Evolutionary conservation across 805 yeast species (phyloP).

Genomic region (Candida boidinii): DNA sequence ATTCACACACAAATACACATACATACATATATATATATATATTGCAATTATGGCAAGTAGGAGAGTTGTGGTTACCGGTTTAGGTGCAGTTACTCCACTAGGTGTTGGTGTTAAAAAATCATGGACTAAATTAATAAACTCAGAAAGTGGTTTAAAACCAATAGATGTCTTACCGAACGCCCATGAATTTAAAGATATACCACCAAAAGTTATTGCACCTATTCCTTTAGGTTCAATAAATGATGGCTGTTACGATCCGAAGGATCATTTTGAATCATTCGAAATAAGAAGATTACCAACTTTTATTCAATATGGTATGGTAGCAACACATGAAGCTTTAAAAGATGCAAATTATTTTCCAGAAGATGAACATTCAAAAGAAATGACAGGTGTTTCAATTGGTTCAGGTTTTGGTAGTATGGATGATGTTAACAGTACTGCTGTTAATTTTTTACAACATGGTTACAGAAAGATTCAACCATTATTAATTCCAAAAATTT

Average conservation of each 20-base stretch:
- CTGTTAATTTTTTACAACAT: slow-evolving; percentile 36
- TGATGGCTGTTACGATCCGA: slow-evolving; percentile 44
- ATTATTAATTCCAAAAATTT: slow-evolving; percentile 70
- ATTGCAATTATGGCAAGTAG: slow-evolving; percentile 10
- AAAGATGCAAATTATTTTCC: slow-evolving; percentile 53
- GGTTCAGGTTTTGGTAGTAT: slow-evolving; percentile 93
- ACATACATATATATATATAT: not conserved
- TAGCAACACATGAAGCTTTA: slow-evolving; percentile 73
- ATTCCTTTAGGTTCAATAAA: slow-evolving; percentile 38
- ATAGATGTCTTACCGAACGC: slow-evolving; percentile 36
- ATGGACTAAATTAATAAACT: slow-evolving; percentile 46
- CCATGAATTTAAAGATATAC: slow-evolving; percentile 42
- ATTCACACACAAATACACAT: not conserved
- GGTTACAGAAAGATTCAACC: slow-evolving; percentile 77
- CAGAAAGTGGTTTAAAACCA: slow-evolving; percentile 52
- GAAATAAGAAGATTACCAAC: slow-evolving; percentile 57
- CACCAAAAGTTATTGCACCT: slow-evolving; percentile 68
- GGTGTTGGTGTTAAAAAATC: slow-evolving; percentile 56
- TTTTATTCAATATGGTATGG: slow-evolving; percentile 72
- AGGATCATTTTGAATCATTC: slow-evolving; percentile 36
- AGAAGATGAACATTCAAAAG: slow-evolving; percentile 22
- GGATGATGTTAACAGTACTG: slow-evolving; percentile 58
- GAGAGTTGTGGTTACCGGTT: slow-evolving; percentile 87
- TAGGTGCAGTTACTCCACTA: slow-evolving; percentile 80
- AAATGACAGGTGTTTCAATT: slow-evolving; percentile 63